Evolutionary conservation across 139 green algal species (phyloP).

Genomic region (Chlamydomonas asymmetrica): DNA sequence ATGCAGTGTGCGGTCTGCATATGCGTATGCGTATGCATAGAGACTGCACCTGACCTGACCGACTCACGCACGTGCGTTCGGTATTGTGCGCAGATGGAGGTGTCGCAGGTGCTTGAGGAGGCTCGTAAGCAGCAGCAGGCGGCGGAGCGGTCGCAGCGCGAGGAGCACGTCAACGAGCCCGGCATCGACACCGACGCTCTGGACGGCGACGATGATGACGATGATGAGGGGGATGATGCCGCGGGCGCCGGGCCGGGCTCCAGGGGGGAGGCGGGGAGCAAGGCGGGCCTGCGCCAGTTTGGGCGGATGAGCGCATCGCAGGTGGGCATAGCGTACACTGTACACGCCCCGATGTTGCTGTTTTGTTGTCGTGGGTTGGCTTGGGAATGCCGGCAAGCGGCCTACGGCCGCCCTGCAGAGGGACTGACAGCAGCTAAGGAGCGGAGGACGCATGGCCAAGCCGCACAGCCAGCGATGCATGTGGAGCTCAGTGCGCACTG

Average conservation of each 20-base stretch:
- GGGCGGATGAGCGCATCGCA: constrained; percentile 47
- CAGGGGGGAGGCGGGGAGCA: not conserved
- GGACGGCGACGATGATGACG: constrained; percentile 22
- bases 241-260: constrained; percentile 5
- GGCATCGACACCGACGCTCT: constrained; percentile 10
- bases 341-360: constrained; percentile 46
- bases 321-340: constrained; percentile 40
- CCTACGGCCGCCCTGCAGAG: too few species aligned
- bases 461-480: too few species aligned
- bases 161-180: not conserved
- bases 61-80: too few species aligned
- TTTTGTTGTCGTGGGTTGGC: too few species aligned
- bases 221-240: constrained; percentile 3
- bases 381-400: too few species aligned
- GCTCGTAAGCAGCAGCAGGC: not conserved
- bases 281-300: constrained; percentile 45
- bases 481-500: too few species aligned
- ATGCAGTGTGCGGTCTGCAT: too few species aligned
- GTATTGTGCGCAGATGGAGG: too few species aligned
- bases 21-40: too few species aligned
- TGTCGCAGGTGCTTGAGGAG: not conserved
- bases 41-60: too few species aligned
- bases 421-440: too few species aligned
- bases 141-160: not conserved
- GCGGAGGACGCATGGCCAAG: too few species aligned